These are phyloP conservation scores for Westerdykella sp. DNA, from an alignment of 2,329 filamentous ascomycete species.

Conservation along the genomic window DNA sequence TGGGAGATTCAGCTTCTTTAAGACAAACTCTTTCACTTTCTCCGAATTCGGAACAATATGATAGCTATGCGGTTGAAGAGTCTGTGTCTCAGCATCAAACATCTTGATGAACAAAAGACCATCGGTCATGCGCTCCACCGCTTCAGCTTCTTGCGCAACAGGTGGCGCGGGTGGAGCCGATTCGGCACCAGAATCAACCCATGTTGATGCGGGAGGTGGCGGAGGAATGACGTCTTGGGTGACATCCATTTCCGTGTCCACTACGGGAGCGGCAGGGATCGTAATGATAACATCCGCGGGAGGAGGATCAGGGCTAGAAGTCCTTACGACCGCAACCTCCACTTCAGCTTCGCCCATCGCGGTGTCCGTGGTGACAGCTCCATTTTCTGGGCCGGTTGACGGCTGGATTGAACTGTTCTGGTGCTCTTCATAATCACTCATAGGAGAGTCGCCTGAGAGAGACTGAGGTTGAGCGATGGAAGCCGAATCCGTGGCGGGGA, in stretches of 20 bases:
- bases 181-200: constrained; percentile 12
- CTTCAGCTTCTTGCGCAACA: not conserved
- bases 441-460: constrained; percentile 32
- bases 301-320: constrained; percentile 13
- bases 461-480: no score
- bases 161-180: constrained; percentile 11
- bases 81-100: constrained; percentile 34
- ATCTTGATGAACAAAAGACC: constrained; percentile 34
- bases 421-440: constrained; percentile 35
- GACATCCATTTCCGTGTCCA: constrained; percentile 35
- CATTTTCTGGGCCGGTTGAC: not conserved
- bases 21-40: constrained; percentile 30
- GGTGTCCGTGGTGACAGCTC: constrained; percentile 10
- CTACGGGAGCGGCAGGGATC: constrained; percentile 5
- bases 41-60: constrained; percentile 27
- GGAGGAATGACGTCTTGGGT: constrained; percentile 23
- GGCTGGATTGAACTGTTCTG: constrained; percentile 1
- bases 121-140: not conserved
- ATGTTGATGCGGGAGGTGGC: constrained; percentile 21
- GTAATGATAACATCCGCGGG: constrained; percentile 18
- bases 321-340: constrained; percentile 7
- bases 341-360: constrained; percentile 19
- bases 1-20: constrained; percentile 23
- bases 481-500: no score
- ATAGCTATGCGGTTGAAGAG: constrained; percentile 28